These are phyloP conservation scores for Vitis hybrid DNA, from an alignment of 177 flowering plant genomes.

Conservation along the genomic window DNA sequence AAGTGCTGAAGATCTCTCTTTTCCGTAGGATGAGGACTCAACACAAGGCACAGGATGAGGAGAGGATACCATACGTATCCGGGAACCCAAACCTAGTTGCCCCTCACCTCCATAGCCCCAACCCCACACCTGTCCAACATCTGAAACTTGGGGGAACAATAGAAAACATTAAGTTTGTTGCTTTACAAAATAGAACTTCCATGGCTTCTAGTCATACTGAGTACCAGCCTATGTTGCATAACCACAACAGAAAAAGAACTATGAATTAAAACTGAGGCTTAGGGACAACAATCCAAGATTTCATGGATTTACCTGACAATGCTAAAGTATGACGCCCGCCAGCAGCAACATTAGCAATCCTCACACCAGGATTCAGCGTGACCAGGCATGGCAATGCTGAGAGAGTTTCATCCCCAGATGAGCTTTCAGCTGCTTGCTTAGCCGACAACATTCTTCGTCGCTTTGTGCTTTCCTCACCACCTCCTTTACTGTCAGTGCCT, in stretches of 20 bases:
- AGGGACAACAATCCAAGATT: background rate
- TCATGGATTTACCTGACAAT: constrained; percentile 50
- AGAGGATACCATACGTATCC: constrained; percentile 92
- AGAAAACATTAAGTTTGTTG: constrained; percentile 28
- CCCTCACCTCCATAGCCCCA: constrained; percentile 99
- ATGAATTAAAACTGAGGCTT: constrained; percentile 2
- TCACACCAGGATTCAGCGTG: constrained; percentile 55
- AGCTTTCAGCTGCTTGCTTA: constrained; percentile 56
- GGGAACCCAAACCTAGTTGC: constrained; percentile 94
- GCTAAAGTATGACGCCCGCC: constrained; percentile 77
- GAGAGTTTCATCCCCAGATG: constrained; percentile 51
- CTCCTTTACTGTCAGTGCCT: constrained; percentile 29
- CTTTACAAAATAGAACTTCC: constrained; percentile 11
- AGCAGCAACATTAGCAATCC: constrained; percentile 64
- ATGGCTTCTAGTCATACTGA: constrained; percentile 11
- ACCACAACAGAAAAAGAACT: constrained; percentile 1
- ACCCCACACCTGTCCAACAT: constrained; percentile 99
- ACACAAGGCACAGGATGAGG: constrained; percentile 94
- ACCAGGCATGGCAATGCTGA: constrained; percentile 72
- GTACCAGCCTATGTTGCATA: constrained; percentile 4
- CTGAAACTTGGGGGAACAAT: constrained; percentile 59
- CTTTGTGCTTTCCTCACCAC: constrained; percentile 52
- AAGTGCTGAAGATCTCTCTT: constrained; percentile 51
- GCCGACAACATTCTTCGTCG: constrained; percentile 53
- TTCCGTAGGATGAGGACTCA: constrained; percentile 50